These are phyloP conservation scores for Fusarium cyanostomum DNA, from an alignment of 2,329 filamentous ascomycete genomes.

Conservation along the genomic window DNA sequence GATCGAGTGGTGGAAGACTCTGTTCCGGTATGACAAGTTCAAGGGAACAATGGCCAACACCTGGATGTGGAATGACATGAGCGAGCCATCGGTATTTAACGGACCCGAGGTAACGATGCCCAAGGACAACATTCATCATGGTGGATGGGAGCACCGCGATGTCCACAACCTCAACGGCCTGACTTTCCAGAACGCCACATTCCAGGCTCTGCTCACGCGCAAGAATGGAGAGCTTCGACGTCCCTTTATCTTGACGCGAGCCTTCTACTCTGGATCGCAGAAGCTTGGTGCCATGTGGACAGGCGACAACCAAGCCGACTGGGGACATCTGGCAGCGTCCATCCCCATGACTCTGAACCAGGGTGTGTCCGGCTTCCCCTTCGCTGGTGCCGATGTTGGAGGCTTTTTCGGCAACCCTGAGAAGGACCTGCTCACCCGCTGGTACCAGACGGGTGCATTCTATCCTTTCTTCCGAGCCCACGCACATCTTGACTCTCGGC, in stretches of 20 bases:
- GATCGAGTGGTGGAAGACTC: constrained; percentile 86
- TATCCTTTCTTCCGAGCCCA: constrained; percentile 99
- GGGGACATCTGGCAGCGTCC: constrained; percentile 88
- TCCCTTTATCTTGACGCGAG: constrained; percentile 91
- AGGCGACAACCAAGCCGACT: constrained; percentile 93
- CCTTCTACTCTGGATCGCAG: constrained; percentile 92
- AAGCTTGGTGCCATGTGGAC: constrained; percentile 97
- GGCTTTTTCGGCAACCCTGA: constrained; percentile 98
- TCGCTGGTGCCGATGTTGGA: constrained; percentile 93
- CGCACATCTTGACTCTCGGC: constrained; percentile 94
- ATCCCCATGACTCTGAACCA: constrained; percentile 95
- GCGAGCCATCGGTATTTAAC: constrained; percentile 98
- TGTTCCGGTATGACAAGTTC: constrained; percentile 91
- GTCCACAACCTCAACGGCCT: constrained; percentile 95
- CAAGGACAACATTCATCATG: constrained; percentile 94
- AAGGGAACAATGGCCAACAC: constrained; percentile 86
- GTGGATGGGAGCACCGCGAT: constrained; percentile 95
- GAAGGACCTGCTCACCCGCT: constrained; percentile 88
- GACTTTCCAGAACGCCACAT: constrained; percentile 95
- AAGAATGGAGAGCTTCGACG: constrained; percentile 86
- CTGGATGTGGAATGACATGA: constrained; percentile 99
- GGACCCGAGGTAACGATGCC: constrained; percentile 98
- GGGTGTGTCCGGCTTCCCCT: constrained; percentile 92
- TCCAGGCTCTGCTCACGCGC: constrained; percentile 81
- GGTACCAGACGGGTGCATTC: constrained; percentile 97